A percentile compares a stretch with the other conserved stretches of the same genome.
These are phyloP conservation scores for Hymenoscyphus albidus DNA, from an alignment of 2,329 filamentous ascomycete genomes.

Conservation along the genomic window DNA sequence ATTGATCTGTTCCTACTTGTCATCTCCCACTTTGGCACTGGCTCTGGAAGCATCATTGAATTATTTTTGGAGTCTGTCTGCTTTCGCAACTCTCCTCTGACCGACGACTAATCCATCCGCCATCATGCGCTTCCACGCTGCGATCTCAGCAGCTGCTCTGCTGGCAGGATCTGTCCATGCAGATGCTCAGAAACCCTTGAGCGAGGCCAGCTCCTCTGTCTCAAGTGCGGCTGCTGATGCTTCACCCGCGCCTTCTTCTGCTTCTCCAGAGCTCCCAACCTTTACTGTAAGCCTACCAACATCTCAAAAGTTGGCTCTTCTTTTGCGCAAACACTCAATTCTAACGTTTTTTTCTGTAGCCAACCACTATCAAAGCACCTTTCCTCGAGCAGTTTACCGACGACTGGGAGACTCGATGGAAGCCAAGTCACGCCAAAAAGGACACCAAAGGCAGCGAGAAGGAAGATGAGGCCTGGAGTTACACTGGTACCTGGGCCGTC, in stretches of 20 bases:
- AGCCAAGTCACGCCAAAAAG: slow-evolving; percentile 95
- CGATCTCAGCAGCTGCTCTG: slow-evolving; percentile 70
- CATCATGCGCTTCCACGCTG: slow-evolving; percentile 81
- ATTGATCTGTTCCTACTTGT: background rate
- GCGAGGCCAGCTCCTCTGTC: slow-evolving; percentile 43
- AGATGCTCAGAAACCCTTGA: slow-evolving; percentile 55
- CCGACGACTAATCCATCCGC: slow-evolving; percentile 13
- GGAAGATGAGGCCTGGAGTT: slow-evolving; percentile 89
- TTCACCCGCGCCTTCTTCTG: slow-evolving; percentile 39
- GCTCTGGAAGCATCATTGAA: slow-evolving; percentile 4
- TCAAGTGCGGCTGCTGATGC: slow-evolving; percentile 36
- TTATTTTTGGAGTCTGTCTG: background rate
- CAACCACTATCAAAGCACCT: slow-evolving; percentile 80
- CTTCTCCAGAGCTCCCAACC: slow-evolving; percentile 65
- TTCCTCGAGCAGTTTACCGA: slow-evolving; percentile 99
- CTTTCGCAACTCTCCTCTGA: background rate
- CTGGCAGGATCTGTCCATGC: slow-evolving; percentile 66
- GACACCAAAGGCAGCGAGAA: slow-evolving; percentile 62
- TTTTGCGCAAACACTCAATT: slow-evolving; percentile 12
- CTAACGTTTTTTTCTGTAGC: slow-evolving; percentile 56
- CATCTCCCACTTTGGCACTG: slow-evolving; percentile 6
- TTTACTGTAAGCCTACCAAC: slow-evolving; percentile 70
- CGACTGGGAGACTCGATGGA: slow-evolving; percentile 92
- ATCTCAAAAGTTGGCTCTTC: background rate
- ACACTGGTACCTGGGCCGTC: slow-evolving; percentile 92